phyloP scores from a whole-genome alignment of 441 rosid genomes.

The Raphanus hybrid region DNA sequence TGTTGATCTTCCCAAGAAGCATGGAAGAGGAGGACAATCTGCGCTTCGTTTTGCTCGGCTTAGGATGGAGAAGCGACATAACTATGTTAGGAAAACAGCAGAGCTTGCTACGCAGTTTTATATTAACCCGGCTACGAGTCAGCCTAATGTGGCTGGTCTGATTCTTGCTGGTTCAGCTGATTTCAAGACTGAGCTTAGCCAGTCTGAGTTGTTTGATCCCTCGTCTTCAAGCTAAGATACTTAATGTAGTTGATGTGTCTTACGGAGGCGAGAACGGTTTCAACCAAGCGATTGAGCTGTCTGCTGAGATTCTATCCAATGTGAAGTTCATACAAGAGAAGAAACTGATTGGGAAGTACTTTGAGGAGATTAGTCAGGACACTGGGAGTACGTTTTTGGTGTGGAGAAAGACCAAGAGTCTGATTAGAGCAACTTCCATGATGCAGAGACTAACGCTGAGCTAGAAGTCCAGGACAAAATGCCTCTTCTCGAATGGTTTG shows the following conservation, averaged over 20 bases:
- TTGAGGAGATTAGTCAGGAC: constrained; percentile 85
- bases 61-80: no score
- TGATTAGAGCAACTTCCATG: constrained; percentile 63
- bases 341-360: constrained; percentile 76
- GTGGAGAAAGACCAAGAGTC: constrained; percentile 65
- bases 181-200: no score
- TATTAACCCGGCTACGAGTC: constrained; percentile 32
- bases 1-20: no score
- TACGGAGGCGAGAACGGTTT: constrained; percentile 90
- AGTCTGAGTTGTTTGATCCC: no score
- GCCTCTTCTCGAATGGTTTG: constrained; percentile 69
- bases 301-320: constrained; percentile 78
- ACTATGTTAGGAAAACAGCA: constrained; percentile 53
- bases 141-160: no score
- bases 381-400: constrained; percentile 82
- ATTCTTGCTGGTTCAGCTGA: no score
- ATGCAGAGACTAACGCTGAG: constrained; percentile 52
- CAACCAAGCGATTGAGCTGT: constrained; percentile 80
- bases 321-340: constrained; percentile 86
- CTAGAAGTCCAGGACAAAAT: constrained; percentile 62
- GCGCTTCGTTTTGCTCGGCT: no score
- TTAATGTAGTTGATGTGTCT: constrained; percentile 85
- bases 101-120: constrained; percentile 85
- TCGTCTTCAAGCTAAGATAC: constrained; percentile 55
- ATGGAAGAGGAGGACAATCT: no score